Base-by-base conservation (phyloP, 306 rosid genomes). In the Vigna reflexopilosa region DNA sequence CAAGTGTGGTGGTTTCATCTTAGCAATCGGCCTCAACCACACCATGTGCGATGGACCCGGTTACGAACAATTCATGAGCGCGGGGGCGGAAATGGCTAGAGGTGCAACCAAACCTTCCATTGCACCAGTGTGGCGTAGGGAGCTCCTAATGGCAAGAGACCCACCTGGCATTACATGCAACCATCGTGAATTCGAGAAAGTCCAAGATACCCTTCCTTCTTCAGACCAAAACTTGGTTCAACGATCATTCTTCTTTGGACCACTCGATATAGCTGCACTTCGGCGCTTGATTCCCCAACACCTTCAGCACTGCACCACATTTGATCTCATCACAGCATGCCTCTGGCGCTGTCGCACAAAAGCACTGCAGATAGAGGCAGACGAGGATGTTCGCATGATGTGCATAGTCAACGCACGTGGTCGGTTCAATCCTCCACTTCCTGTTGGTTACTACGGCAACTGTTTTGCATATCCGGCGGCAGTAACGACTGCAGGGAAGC, bases 101-200 rank as follows among this genome's bases (percentile, higher is more conserved):
- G 86, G 89, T 8, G 80, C 71, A 17, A 1, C 0, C 2, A 64
- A 72, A 45, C 82, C 80, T 56, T 86, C 89, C 20, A 36, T 59
- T 36, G 5, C 1, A 56, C 86, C 89, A 0, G 72, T 82, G 6
- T 86, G 89, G 89, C 9, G 5, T 6, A 79, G 89, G 6, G 84
- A 82, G 6, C 50, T 86, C 5, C 19, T 86, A 6, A 42, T 30
- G 4, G 84, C 83, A 52, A 83, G 89, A 57, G 47, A 72, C 2
- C 85, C 80, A 5, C 89, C 86, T 0, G 72, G 36, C 5, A 10
- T 82, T 9, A 79, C 85, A 17, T 59, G 67, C 82, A 72, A 52
- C 20, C 86, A 86, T 47, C 65, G 1, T 0, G 83, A 79, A 42
- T 83, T 51, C 1, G 77, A 69, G 4, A 13, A 73, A 59, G 38